Percentiles rank a stretch among this genome's conserved stretches.
Evolutionary conservation across 2,329 filamentous ascomycete genomes (phyloP).

Genomic region (Trichoderma sp.): DNA sequence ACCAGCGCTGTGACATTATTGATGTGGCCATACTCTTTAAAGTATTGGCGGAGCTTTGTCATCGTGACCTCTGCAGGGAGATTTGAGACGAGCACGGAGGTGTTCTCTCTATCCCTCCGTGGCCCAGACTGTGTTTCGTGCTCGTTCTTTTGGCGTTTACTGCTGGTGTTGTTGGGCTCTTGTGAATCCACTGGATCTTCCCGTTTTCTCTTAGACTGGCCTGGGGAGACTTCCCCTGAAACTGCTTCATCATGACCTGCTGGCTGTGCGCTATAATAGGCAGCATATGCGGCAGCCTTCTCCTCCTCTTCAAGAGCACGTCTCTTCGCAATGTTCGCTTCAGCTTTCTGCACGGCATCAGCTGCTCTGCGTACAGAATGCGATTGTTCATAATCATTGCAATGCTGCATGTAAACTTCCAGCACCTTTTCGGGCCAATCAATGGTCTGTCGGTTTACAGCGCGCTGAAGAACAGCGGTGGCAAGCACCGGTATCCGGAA

Average conservation of each 20-base stretch:
- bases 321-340: constrained; percentile 62
- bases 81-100: constrained; percentile 78
- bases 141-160: constrained; percentile 67
- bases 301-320: constrained; percentile 66
- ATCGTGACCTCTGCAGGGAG: constrained; percentile 70
- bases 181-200: constrained; percentile 54
- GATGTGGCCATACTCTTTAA: constrained; percentile 85
- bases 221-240: constrained; percentile 38
- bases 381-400: constrained; percentile 85
- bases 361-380: constrained; percentile 72
- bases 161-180: constrained; percentile 53
- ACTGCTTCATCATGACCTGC: constrained; percentile 27
- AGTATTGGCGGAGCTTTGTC: constrained; percentile 81
- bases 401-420: constrained; percentile 74
- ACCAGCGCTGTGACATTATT: constrained; percentile 70
- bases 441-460: constrained; percentile 60
- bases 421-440: constrained; percentile 78
- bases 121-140: constrained; percentile 39
- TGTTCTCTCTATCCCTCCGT: constrained; percentile 88
- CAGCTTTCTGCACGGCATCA: constrained; percentile 70
- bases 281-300: constrained; percentile 55
- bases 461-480: constrained; percentile 74
- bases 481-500: constrained; percentile 70
- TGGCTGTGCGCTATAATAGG: constrained; percentile 39
- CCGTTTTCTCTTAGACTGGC: constrained; percentile 71